A percentile compares a stretch with the other conserved stretches of the same genome.
Conservation (phyloP, 2,329 filamentous ascomycete genomes). For the Colletotrichum sp. region DNA sequence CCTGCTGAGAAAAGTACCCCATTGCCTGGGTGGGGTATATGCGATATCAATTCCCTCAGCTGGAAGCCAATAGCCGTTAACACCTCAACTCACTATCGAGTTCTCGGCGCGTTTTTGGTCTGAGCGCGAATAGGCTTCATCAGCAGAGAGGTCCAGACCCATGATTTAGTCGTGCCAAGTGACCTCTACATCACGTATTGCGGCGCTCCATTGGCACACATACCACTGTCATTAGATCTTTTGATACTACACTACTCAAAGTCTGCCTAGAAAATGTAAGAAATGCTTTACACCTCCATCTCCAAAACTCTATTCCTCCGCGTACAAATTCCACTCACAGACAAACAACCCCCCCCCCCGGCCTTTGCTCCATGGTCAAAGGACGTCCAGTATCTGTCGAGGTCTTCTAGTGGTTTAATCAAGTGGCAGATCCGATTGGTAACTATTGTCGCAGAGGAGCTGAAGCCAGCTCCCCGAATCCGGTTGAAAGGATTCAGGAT, state of each 20-base stretch:
- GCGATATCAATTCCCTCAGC: neutral
- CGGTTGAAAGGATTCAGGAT: neutral
- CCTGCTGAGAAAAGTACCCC: neutral
- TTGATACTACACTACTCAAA: neutral
- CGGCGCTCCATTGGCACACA: neutral
- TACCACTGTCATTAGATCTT: neutral
- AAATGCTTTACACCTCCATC: neutral
- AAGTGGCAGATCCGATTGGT: neutral
- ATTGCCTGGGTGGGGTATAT: neutral
- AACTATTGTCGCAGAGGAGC: neutral
- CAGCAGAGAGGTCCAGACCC: neutral
- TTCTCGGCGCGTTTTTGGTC: neutral
- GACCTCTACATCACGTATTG: neutral
- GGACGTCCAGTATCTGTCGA: neutral
- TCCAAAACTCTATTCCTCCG: neutral
- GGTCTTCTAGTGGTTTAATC: accelerated
- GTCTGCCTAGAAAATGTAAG: accelerated
- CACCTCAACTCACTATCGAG: neutral
- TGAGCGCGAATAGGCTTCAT: neutral
- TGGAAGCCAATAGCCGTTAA: neutral
- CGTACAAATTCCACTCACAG: neutral
- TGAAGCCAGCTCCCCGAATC: neutral
- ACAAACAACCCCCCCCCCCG: too few relatives aligned
- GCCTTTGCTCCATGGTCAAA: neutral
- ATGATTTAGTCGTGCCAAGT: neutral